Evolutionary conservation across 768 basidiomycete genomes (phyloP), one percentile per base, ranked within the genome.

Genomic region (Mycena polygramma): DNA sequence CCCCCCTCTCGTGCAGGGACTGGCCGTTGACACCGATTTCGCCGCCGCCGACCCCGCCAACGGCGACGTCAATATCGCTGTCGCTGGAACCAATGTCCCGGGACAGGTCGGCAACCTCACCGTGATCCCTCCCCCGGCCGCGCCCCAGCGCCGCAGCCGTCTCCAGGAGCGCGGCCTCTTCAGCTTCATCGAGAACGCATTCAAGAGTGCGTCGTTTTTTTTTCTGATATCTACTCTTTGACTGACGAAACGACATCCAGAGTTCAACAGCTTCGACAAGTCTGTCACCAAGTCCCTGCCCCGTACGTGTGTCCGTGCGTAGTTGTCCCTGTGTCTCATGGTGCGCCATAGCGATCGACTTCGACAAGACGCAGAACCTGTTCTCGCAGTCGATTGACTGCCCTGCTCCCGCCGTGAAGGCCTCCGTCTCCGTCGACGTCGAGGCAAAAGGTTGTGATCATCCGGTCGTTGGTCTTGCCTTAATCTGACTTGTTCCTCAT

Each of bases 21-120:
- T 83, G 19, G 74, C 75, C 2, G 58, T 83, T 19, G 79, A 81
- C 71, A 79, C 78, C 41, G 68, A 80, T 57, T 83, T 79, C 61
- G 60, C 45, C 51, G 73, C 59, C 10, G 65, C 75, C 9, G 75
- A 77, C 49, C 13, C 41, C 37, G 63, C 66, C 9, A 68, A 64
- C 41, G 70, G 62, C 8, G n/a, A 68, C 11, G 70, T 72, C 4
- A 63, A 45, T 19, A 49, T 75, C 39, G 75, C 73, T 6, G 57
- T 75, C 48, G 36, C 72, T 19, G 72, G 75, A 13, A 69, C 70
- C 55, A 74, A 68, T n/a, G 57, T 72, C 35, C 74, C 75, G 20
- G 74, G 69, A 39, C 70, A 75, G 48, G 58, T 48, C 11, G 73
- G 73, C 7, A 69, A 74, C 63, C 71, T 72, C 36, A 74, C 69